Evolutionary conservation across 352 stramenopile genomes (phyloP), one percentile per base, ranked within the genome.

Genomic region (Phytophthora meadii): DNA sequence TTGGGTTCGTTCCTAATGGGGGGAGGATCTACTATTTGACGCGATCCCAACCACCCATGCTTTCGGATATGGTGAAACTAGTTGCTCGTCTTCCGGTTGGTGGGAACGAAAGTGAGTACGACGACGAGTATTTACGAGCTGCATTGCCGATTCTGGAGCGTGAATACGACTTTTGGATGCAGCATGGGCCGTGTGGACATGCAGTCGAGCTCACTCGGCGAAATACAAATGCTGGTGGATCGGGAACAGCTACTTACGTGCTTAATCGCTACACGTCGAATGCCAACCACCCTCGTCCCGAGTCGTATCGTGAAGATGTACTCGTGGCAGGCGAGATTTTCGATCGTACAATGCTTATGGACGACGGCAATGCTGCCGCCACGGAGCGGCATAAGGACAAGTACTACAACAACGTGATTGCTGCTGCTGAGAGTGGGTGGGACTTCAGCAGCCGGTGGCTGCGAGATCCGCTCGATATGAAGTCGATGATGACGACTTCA

Each of bases 401-500:
- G 46, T 93, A 92, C 61, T 97, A 93, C 71, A 89, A 88, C 45
- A 82, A 94, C 60, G 77, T 97, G 36, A 92, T 90, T 41, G 81
- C 83, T 17, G 90, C 84, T 12, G 86, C 90, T 6, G 90, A 97
- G 71, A 95, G 84, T n/a, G 90, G 90, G 1, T 97, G 90, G 90
- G 90, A 97, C 65, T 97, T 97, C 54, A 93, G 80, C 59, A 95
- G 85, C 51, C 84, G 90, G 19, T 97, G 90, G 90, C 55, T 96
- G 9, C 62, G 73, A 36, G 70, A 90, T 40, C 70, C 74, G 1
- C 46, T 63, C 4, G 86, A 90, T 36, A 88, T 94, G 70, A 85
- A 88, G 56, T 82, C 80, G 17, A 92, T 94, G 65, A 42, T 72
- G 27, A 95, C 87, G 15, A 74, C 78, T 30, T 77, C 65, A 5